Evolutionary conservation across 1,139 yeast species (phyloP).

Genomic region (Debaryomycetaceae sp.): DNA sequence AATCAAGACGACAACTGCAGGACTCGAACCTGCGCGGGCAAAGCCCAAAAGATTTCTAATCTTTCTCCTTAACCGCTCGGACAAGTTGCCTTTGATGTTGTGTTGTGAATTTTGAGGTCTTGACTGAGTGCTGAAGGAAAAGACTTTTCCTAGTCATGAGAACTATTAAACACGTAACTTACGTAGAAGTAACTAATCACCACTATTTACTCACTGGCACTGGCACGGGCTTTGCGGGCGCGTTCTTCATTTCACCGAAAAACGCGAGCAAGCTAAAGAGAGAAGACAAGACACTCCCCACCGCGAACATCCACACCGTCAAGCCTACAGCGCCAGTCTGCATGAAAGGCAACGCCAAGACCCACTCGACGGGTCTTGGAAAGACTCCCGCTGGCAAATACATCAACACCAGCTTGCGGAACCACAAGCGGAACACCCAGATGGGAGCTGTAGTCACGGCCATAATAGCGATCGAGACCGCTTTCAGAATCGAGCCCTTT

Average conservation of each 20-base stretch:
- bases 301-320: conserved; percentile 38
- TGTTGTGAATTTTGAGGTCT: too few species aligned
- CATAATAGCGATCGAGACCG: conserved; percentile 16
- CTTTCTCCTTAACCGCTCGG: conserved; percentile 30
- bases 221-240: conserved; percentile 1
- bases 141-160: too few species aligned
- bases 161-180: too few species aligned
- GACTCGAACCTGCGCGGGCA: conserved; percentile 49
- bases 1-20: conserved; percentile 25
- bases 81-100: conserved; percentile 24
- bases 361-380: conserved; percentile 48
- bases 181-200: too few species aligned
- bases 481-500: conserved; percentile 26
- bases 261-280: conserved; percentile 18
- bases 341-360: conserved; percentile 50
- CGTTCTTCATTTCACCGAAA: conserved; percentile 11
- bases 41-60: conserved; percentile 33
- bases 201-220: too few species aligned
- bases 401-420: conserved; percentile 47
- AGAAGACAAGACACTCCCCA: conserved; percentile 21
- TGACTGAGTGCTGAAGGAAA: too few species aligned
- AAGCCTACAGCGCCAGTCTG: conserved; percentile 45
- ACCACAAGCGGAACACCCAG: conserved; percentile 43
- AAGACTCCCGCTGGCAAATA: conserved; percentile 50
- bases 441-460: conserved; percentile 31